These are phyloP conservation scores for Crucihimalaya himalaica DNA, from an alignment of 345 rosid genomes.

Conservation along the genomic window DNA sequence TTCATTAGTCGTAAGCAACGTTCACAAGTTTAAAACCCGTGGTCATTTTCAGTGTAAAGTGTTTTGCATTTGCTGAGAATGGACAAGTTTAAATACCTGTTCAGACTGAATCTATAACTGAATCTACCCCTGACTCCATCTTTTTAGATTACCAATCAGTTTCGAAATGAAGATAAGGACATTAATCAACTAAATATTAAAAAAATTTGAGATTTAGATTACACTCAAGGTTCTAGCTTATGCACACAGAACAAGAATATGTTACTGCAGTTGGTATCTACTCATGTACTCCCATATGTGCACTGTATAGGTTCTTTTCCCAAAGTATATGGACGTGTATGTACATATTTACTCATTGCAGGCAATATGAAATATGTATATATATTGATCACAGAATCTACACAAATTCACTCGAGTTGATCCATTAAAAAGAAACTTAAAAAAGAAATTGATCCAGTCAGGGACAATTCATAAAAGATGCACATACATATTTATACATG, in stretches of 20 bases:
- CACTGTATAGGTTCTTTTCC: slow-evolving; percentile 5
- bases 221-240: too few species aligned
- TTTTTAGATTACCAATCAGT: neutral
- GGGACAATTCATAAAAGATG: slow-evolving; percentile 20
- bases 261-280: neutral
- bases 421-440: neutral
- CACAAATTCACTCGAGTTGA: slow-evolving; percentile 23
- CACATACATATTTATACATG: slow-evolving; percentile 38
- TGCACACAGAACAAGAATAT: neutral
- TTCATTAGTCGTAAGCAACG: neutral
- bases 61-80: neutral
- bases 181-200: neutral
- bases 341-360: neutral
- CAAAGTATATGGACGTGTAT: neutral
- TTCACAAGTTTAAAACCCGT: neutral
- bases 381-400: slow-evolving; percentile 30
- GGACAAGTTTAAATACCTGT: neutral
- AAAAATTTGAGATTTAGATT: too few species aligned
- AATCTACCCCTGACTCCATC: neutral
- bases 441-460: slow-evolving; percentile 4
- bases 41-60: neutral
- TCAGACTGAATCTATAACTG: neutral
- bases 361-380: slow-evolving; percentile 23
- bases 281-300: slow-evolving; percentile 10
- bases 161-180: neutral